Evolutionary conservation across 495 filamentous ascomycete genomes (phyloP).

Genomic region (Neurospora africana): DNA sequence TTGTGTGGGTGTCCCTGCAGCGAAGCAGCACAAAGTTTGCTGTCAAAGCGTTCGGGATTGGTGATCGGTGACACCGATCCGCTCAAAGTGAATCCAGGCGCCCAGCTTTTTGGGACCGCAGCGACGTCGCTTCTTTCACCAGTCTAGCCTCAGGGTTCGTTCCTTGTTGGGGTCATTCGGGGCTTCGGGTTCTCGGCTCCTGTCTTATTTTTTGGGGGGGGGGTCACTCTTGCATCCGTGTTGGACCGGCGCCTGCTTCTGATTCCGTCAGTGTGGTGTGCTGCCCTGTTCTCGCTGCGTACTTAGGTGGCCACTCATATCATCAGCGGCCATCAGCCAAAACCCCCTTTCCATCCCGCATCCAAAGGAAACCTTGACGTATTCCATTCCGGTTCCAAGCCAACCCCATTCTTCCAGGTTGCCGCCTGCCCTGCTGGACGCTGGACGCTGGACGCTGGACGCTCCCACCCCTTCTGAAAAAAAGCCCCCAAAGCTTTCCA

Average conservation of each 20-base stretch:
- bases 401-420: background rate
- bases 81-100: background rate
- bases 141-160: background rate
- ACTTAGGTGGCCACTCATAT: background rate
- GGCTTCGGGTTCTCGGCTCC: background rate
- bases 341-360: background rate
- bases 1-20: slow-evolving; percentile 5
- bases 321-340: background rate
- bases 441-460: background rate
- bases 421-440: slow-evolving; percentile 10
- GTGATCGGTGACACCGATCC: slow-evolving; percentile 11
- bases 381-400: background rate
- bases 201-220: background rate
- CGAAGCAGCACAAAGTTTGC: slow-evolving; percentile 6
- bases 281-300: background rate
- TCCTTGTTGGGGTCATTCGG: background rate
- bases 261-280: background rate
- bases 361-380: background rate
- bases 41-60: slow-evolving; percentile 7
- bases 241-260: background rate
- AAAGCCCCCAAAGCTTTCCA: slow-evolving; percentile 1
- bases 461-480: background rate
- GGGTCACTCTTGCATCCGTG: background rate
- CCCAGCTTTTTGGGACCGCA: background rate
- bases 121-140: background rate